Evolutionary conservation across 1,284 basidiomycete genomes (phyloP).

Genomic region (Austroboletus rostrupii): DNA sequence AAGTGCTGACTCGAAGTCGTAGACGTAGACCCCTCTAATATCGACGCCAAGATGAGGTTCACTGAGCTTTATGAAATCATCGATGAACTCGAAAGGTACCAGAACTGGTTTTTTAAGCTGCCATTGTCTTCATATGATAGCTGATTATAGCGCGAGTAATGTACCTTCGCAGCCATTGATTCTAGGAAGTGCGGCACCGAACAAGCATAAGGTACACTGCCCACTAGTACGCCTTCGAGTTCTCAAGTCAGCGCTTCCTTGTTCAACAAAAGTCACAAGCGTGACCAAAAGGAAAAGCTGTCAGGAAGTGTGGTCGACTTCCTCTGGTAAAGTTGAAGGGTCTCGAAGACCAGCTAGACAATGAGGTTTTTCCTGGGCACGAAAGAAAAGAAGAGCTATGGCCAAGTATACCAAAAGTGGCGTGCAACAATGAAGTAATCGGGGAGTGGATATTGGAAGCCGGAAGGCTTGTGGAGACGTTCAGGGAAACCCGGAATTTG

Average conservation of each 20-base stretch:
- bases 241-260: constrained; percentile 39
- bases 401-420: constrained; percentile 33
- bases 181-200: constrained; percentile 40
- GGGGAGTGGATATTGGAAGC: constrained; percentile 81
- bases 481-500: constrained; percentile 78
- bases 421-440: constrained; percentile 39
- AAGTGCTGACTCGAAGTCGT: constrained; percentile 50
- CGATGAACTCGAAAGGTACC: constrained; percentile 80
- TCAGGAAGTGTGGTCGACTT: constrained; percentile 41
- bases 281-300: constrained; percentile 34
- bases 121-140: neutral
- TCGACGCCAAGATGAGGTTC: constrained; percentile 32
- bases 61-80: constrained; percentile 86
- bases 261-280: constrained; percentile 45
- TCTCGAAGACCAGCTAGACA: constrained; percentile 59
- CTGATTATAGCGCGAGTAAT: neutral
- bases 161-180: neutral
- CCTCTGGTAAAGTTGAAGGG: constrained; percentile 52
- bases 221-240: constrained; percentile 23
- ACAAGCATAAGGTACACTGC: constrained; percentile 19
- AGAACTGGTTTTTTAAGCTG: constrained; percentile 83
- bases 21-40: constrained; percentile 63
- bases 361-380: constrained; percentile 52
- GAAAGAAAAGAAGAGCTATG: constrained; percentile 45
- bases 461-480: constrained; percentile 81